Evolutionary conservation across 768 basidiomycete genomes (phyloP).

Genomic region (Tylopilus balloui): DNA sequence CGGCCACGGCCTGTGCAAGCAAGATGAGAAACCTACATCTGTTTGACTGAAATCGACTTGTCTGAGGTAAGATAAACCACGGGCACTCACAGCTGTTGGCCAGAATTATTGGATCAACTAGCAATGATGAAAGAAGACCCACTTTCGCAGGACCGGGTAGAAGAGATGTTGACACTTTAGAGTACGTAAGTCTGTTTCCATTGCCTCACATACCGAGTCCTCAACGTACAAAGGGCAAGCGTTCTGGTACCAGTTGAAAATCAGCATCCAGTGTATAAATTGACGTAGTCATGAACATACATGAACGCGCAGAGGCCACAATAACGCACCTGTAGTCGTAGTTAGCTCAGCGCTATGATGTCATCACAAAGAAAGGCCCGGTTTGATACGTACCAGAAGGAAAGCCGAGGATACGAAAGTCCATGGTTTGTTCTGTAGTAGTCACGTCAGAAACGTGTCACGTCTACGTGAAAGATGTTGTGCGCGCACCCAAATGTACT

Average conservation of each 20-base stretch:
- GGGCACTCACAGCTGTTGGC: not conserved
- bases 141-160: not conserved
- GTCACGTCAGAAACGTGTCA: not conserved
- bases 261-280: not conserved
- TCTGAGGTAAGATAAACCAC: not conserved
- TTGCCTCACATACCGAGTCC: no score
- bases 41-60: not conserved
- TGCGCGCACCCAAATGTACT: conserved; percentile 6
- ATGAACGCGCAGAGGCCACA: not conserved
- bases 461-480: not conserved
- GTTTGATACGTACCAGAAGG: not conserved
- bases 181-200: not conserved
- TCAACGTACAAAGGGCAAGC: not conserved
- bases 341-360: no score
- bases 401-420: not conserved
- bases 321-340: conserved; percentile 1
- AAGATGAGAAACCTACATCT: not conserved
- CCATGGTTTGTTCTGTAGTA: conserved; percentile 1
- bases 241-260: not conserved
- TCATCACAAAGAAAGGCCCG: not conserved
- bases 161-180: not conserved
- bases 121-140: not conserved
- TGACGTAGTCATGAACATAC: not conserved
- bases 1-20: not conserved
- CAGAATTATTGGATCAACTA: not conserved